Conservation (phyloP, 2,329 filamentous ascomycete species). For the Ambrosiella cleistominuta region DNA sequence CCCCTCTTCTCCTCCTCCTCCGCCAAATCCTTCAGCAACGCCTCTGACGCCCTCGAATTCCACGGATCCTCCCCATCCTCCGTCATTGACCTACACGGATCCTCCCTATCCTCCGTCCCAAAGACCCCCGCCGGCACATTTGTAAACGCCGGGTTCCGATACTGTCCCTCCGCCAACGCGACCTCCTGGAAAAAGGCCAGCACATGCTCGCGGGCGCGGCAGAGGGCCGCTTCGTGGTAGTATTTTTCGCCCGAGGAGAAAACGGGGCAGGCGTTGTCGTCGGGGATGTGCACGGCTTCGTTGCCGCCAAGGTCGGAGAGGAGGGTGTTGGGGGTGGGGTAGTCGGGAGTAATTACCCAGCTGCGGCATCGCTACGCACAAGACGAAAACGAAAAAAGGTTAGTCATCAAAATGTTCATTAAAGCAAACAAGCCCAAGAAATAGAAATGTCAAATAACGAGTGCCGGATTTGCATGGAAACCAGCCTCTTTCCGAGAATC, state of each 20-base stretch:
- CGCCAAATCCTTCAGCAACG: no score
- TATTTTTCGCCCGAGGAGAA: slow-evolving; percentile 48
- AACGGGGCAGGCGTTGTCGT: slow-evolving; percentile 42
- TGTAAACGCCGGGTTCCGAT: slow-evolving; percentile 22
- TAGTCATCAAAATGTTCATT: not conserved
- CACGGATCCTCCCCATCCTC: not conserved
- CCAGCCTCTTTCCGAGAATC: no score
- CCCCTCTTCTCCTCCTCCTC: not conserved
- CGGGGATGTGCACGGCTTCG: slow-evolving; percentile 22
- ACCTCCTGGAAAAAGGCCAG: slow-evolving; percentile 45
- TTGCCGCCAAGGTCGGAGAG: slow-evolving; percentile 36
- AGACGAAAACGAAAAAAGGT: not conserved
- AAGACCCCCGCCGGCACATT: not conserved
- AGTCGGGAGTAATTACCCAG: slow-evolving; percentile 33
- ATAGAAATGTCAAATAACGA: not conserved
- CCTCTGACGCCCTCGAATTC: no score
- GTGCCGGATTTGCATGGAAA: not conserved
- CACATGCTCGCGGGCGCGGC: slow-evolving; percentile 35
- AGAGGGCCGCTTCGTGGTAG: slow-evolving; percentile 45
- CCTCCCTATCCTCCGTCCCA: not conserved
- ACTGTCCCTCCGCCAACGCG: slow-evolving; percentile 21
- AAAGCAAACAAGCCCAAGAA: not conserved
- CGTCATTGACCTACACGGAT: not conserved
- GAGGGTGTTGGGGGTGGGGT: slow-evolving; percentile 23
- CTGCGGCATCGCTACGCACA: slow-evolving; percentile 35